phyloP scores from a whole-genome alignment of 257 asterid genomes.

The Solanum paucissectum region DNA sequence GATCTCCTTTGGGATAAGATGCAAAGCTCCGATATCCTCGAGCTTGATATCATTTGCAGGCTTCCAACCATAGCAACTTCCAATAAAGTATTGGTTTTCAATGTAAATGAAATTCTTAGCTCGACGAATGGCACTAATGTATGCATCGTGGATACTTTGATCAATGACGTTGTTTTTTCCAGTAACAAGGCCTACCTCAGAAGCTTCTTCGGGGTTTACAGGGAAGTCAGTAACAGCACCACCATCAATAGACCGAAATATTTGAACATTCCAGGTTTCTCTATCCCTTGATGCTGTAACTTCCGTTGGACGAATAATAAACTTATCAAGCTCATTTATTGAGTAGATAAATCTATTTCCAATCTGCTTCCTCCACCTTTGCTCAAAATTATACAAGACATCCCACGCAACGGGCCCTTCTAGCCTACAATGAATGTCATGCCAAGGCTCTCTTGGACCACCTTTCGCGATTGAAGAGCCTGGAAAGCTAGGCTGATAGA shows the following conservation, averaged over 20 bases:
- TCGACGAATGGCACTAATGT: constrained; percentile 74
- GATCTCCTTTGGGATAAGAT: constrained; percentile 74
- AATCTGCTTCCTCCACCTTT: constrained; percentile 71
- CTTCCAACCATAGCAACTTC: constrained; percentile 85
- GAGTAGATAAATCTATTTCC: constrained; percentile 32
- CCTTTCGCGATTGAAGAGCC: constrained; percentile 65
- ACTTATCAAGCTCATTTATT: constrained; percentile 28
- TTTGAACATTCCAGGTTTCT: constrained; percentile 70
- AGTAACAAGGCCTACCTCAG: constrained; percentile 41
- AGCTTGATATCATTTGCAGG: constrained; percentile 12
- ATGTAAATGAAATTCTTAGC: constrained; percentile 78
- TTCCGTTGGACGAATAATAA: constrained; percentile 32
- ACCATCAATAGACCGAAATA: constrained; percentile 79
- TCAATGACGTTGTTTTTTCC: constrained; percentile 66
- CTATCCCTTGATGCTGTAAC: constrained; percentile 26
- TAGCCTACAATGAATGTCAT: constrained; percentile 67
- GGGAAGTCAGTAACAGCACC: constrained; percentile 63
- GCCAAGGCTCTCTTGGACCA: constrained; percentile 98
- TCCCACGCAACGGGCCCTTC: constrained; percentile 97
- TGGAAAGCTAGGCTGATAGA: constrained; percentile 81
- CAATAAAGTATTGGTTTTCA: constrained; percentile 78
- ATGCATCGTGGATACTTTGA: constrained; percentile 80
- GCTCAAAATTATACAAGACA: constrained; percentile 80
- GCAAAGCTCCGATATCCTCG: constrained; percentile 57
- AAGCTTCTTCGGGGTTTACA: constrained; percentile 31